Evolutionary conservation across 169 alveolate species (phyloP).

Genomic region (Eimeria acervulina): DNA sequence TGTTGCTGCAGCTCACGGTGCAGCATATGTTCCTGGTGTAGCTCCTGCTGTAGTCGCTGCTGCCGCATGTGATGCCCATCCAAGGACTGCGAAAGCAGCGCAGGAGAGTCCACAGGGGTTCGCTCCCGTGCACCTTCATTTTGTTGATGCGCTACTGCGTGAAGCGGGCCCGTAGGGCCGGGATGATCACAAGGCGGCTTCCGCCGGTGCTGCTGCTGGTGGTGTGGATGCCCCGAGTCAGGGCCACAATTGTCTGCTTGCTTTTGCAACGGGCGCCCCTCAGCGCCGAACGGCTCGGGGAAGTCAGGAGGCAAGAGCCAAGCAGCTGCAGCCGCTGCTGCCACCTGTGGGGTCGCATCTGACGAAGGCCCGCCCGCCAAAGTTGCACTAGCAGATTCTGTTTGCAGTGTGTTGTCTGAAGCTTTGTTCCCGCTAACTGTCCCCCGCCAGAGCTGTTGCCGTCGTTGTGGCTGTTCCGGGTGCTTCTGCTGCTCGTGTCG

Average conservation of each 20-base stretch:
- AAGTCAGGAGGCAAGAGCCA: conserved; percentile 73
- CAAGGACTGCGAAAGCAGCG: neutral
- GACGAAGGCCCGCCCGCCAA: conserved; percentile 15
- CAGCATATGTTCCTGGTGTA: conserved; percentile 14
- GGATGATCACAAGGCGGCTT: conserved; percentile 11
- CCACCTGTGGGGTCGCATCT: conserved; percentile 15
- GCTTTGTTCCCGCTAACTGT: conserved; percentile 48
- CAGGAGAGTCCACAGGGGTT: neutral
- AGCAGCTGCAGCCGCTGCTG: conserved; percentile 65
- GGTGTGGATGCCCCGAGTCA: neutral
- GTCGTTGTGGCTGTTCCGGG: conserved; percentile 47
- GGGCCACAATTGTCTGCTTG: neutral
- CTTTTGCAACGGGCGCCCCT: conserved; percentile 37
- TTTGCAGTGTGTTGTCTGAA: neutral
- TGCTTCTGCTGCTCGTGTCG: conserved; percentile 62
- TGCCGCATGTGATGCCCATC: conserved; percentile 48
- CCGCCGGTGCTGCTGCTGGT: conserved; percentile 32
- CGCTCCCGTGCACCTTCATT: conserved; percentile 3
- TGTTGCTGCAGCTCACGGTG: conserved; percentile 47
- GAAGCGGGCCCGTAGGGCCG: neutral
- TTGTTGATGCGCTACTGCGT: neutral
- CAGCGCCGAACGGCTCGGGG: conserved; percentile 59
- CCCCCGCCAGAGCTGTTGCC: conserved; percentile 70
- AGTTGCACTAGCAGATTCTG: conserved; percentile 6
- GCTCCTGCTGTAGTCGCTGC: conserved; percentile 47